These are phyloP conservation scores for Podaxis mareebaensis DNA, from an alignment of 768 basidiomycete genomes.

Conservation along the genomic window DNA sequence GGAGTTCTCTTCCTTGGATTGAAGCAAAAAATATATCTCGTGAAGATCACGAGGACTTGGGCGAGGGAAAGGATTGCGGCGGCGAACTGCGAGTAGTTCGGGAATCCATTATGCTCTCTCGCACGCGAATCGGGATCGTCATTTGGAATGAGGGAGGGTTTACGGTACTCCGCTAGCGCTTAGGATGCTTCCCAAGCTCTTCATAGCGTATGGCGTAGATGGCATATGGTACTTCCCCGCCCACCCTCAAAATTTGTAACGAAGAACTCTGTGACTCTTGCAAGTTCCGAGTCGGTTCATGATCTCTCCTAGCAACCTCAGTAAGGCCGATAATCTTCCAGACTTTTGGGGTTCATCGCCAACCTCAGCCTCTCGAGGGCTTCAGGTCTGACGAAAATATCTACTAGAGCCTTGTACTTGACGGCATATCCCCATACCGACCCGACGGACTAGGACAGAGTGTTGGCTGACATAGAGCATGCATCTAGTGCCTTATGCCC, in stretches of 20 bases:
- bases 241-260: neutral
- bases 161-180: neutral
- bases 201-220: neutral
- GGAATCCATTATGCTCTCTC: neutral
- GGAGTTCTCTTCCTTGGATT: neutral
- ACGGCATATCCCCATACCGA: neutral
- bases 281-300: neutral
- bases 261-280: neutral
- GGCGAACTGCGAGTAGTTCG: neutral
- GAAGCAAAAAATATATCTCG: neutral
- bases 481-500: too few species aligned
- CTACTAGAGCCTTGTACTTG: neutral
- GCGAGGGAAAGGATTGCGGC: neutral
- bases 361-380: neutral
- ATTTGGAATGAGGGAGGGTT: neutral
- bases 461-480: neutral
- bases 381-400: neutral
- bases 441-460: neutral
- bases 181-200: neutral
- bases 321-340: neutral
- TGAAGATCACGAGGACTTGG: neutral
- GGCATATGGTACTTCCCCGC: neutral
- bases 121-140: neutral
- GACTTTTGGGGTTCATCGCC: neutral
- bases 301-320: neutral